Conservation (phyloP, 306 rosid species). For the Gynostemma pentaphyllum region DNA sequence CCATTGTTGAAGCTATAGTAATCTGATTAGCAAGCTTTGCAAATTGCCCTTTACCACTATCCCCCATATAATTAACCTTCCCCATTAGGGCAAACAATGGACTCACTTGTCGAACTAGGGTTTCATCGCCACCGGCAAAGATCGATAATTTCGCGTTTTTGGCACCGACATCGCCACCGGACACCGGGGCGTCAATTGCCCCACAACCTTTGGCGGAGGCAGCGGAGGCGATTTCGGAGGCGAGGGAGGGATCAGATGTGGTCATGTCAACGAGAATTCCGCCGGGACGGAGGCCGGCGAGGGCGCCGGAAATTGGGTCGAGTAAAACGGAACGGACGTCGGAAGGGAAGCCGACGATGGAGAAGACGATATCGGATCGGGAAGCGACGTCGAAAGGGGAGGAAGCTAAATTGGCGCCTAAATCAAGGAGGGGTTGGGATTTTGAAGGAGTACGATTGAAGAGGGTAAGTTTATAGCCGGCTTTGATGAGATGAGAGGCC, state of each 20-base stretch:
- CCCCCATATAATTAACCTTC: slow-evolving; percentile 80
- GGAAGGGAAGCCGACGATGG: slow-evolving; percentile 90
- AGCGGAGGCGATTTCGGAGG: slow-evolving; percentile 46
- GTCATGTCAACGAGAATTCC: slow-evolving; percentile 91
- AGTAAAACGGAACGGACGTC: slow-evolving; percentile 83
- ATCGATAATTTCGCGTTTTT: slow-evolving; percentile 58
- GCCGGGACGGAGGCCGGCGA: slow-evolving; percentile 62
- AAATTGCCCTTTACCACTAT: slow-evolving; percentile 75
- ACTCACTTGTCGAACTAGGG: slow-evolving; percentile 12
- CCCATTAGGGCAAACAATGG: slow-evolving; percentile 51
- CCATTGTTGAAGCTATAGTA: slow-evolving; percentile 66
- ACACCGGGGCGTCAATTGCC: slow-evolving; percentile 79
- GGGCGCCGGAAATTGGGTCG: slow-evolving; percentile 58
- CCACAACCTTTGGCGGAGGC: slow-evolving; percentile 37
- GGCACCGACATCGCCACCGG: slow-evolving; percentile 89
- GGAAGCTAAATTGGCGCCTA: slow-evolving; percentile 57
- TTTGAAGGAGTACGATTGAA: slow-evolving; percentile 87
- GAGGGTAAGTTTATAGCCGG: slow-evolving; percentile 79
- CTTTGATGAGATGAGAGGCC: slow-evolving; percentile 71
- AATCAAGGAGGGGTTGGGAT: slow-evolving; percentile 63
- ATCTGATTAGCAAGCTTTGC: slow-evolving; percentile 83
- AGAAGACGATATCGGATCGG: slow-evolving; percentile 70
- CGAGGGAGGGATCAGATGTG: slow-evolving; percentile 90
- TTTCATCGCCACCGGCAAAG: slow-evolving; percentile 66
- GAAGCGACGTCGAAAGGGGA: slow-evolving; percentile 60